Conservation (phyloP, 2,329 filamentous ascomycete genomes). For the Coniochaeta hoffmannii region DNA sequence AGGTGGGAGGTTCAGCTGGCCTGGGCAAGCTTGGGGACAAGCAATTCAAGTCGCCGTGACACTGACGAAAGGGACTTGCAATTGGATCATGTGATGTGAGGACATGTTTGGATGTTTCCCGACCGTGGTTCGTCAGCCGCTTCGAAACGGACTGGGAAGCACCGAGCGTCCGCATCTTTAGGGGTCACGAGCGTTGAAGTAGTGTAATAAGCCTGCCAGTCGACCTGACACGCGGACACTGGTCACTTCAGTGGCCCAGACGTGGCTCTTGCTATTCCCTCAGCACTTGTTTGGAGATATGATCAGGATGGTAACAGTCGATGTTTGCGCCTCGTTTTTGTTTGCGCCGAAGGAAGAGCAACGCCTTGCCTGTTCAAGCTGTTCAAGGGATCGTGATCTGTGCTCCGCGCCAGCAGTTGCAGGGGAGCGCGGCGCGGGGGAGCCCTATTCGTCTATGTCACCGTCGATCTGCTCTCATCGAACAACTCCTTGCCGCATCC, state of each 20-base stretch:
- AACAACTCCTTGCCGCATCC: neutral
- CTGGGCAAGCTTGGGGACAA: neutral
- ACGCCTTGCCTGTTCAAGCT: no score
- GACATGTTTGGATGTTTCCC: neutral
- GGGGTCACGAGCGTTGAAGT: neutral
- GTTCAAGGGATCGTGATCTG: neutral
- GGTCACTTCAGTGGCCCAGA: no score
- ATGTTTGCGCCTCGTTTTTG: no score
- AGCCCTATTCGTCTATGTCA: neutral
- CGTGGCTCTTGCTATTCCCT: no score
- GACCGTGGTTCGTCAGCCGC: neutral
- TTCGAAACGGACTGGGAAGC: neutral
- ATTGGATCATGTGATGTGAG: neutral
- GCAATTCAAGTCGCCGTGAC: neutral
- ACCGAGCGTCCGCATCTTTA: neutral
- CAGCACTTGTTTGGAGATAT: no score
- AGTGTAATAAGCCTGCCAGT: no score
- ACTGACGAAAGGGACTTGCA: neutral
- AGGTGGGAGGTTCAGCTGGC: neutral
- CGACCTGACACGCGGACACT: no score
- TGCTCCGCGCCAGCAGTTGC: neutral
- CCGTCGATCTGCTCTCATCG: slow-evolving; percentile 1
- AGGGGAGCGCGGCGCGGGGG: neutral
- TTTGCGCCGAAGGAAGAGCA: no score
- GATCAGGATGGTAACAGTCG: no score